Conservation (phyloP, 495 filamentous ascomycete species). For the Lentithecium fluviatile region DNA sequence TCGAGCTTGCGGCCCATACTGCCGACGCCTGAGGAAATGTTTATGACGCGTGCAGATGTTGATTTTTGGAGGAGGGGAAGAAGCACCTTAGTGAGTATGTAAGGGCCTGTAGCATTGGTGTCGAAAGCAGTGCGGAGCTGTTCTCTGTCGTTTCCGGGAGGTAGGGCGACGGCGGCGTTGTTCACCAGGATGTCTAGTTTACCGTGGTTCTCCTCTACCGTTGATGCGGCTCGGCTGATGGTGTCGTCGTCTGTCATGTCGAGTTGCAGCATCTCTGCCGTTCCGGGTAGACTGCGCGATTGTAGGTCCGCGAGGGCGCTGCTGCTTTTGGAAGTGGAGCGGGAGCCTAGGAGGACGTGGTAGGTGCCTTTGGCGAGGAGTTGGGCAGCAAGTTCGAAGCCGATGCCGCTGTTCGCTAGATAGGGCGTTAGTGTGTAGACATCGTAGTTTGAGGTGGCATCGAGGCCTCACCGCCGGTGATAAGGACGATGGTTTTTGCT, state of each 20-base stretch:
- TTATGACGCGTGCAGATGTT: slow-evolving; percentile 36
- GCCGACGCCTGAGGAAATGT: slow-evolving; percentile 37
- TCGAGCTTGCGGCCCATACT: slow-evolving; percentile 38
- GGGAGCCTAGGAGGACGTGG: slow-evolving; percentile 43
- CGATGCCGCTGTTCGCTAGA: slow-evolving; percentile 43
- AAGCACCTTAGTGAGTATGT: slow-evolving; percentile 35
- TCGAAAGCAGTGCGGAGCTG: slow-evolving; percentile 27
- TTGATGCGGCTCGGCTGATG: slow-evolving; percentile 19
- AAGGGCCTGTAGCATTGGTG: slow-evolving; percentile 43
- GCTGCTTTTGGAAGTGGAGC: slow-evolving; percentile 39
- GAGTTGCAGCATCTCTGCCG: slow-evolving; percentile 20
- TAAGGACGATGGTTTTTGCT: slow-evolving; percentile 19
- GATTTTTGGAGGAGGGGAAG: slow-evolving; percentile 37
- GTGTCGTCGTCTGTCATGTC: slow-evolving; percentile 36
- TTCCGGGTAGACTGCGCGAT: slow-evolving; percentile 27
- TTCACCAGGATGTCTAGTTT: slow-evolving; percentile 32
- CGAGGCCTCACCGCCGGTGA: slow-evolving; percentile 23
- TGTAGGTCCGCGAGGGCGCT: slow-evolving; percentile 37
- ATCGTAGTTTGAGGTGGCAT: not conserved
- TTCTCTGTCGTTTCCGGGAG: slow-evolving; percentile 1
- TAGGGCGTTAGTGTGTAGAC: not conserved
- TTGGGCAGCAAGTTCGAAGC: slow-evolving; percentile 41
- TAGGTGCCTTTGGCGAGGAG: slow-evolving; percentile 38
- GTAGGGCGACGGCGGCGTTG: slow-evolving; percentile 26
- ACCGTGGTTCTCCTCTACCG: slow-evolving; percentile 26